Evolutionary conservation across 352 stramenopile species (phyloP).

Genomic region (Pythium dissotocum): DNA sequence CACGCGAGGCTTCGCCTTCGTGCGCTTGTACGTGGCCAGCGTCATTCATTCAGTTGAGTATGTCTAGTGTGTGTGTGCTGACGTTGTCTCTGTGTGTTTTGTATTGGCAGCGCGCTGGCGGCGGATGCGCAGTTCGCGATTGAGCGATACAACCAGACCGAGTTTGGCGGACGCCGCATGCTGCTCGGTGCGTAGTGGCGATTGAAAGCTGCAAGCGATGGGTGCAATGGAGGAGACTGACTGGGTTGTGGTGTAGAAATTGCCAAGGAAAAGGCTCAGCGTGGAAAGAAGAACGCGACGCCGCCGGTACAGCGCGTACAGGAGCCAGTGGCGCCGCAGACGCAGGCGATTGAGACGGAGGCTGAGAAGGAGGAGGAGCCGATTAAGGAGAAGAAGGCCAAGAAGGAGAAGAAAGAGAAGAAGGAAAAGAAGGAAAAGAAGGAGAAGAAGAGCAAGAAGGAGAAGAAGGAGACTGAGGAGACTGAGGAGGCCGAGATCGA

Average conservation of each 20-base stretch:
- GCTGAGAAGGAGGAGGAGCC: conserved; percentile 14
- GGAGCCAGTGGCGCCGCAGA: conserved; percentile 17
- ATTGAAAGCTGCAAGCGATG: not conserved
- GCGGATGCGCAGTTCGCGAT: conserved; percentile 69
- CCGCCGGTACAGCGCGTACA: conserved; percentile 6
- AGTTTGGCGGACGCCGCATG: conserved; percentile 82
- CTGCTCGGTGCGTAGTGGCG: conserved; percentile 54
- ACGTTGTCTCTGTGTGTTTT: not conserved
- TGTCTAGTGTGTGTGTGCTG: not conserved
- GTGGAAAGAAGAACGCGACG: conserved; percentile 20
- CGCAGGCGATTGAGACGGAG: conserved; percentile 26
- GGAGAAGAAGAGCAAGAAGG: conserved; percentile 21
- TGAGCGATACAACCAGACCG: conserved; percentile 72
- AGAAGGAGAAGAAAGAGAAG: conserved; percentile 30
- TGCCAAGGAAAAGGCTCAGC: conserved; percentile 63
- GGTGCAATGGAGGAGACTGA: not conserved
- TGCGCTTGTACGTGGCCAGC: conserved; percentile 70
- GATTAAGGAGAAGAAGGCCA: conserved; percentile 18
- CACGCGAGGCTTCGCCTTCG: conserved; percentile 85
- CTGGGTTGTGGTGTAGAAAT: conserved; percentile 41
- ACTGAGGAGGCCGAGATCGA: conserved; percentile 12
- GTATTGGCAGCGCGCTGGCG: conserved; percentile 56
- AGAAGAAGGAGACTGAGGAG: conserved; percentile 31
- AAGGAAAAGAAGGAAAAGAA: conserved; percentile 30
- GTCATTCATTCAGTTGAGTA: not conserved